Evolutionary conservation across 1,284 basidiomycete species (phyloP).

Genomic region (Melampsora larici-populina): DNA sequence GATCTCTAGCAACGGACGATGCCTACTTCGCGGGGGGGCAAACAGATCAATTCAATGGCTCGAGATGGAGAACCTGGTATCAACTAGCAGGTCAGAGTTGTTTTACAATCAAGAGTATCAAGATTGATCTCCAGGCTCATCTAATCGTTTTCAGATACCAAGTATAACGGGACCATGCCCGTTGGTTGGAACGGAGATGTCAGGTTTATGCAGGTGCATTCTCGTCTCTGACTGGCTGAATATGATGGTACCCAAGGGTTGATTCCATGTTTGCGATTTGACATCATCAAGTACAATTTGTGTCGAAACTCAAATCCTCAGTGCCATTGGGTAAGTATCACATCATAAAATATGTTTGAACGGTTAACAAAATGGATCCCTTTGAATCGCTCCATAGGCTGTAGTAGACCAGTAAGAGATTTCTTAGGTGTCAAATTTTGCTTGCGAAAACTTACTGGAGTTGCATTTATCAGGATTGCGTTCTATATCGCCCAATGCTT

Average conservation of each 20-base stretch:
- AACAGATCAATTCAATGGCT: neutral
- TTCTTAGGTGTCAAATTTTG: neutral
- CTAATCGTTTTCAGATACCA: neutral
- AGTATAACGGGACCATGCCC: neutral
- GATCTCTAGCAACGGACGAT: neutral
- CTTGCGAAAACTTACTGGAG: neutral
- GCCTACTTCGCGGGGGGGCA: neutral
- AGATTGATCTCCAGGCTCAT: neutral
- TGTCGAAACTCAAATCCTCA: conserved; percentile 4
- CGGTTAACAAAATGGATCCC: neutral
- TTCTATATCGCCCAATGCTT: neutral
- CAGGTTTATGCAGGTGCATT: neutral
- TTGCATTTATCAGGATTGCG: neutral
- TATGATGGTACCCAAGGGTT: neutral
- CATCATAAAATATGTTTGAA: neutral
- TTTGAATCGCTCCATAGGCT: neutral
- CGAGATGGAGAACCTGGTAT: neutral
- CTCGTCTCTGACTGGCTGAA: neutral
- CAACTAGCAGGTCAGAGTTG: neutral
- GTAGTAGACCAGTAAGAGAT: neutral
- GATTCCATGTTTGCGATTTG: neutral
- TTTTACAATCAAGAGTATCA: neutral
- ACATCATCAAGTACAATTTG: neutral
- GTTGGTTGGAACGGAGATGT: neutral
- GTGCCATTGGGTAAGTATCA: neutral